These are phyloP conservation scores for Centella asiatica DNA, from an alignment of 129 eudicot species.

Conservation along the genomic window DNA sequence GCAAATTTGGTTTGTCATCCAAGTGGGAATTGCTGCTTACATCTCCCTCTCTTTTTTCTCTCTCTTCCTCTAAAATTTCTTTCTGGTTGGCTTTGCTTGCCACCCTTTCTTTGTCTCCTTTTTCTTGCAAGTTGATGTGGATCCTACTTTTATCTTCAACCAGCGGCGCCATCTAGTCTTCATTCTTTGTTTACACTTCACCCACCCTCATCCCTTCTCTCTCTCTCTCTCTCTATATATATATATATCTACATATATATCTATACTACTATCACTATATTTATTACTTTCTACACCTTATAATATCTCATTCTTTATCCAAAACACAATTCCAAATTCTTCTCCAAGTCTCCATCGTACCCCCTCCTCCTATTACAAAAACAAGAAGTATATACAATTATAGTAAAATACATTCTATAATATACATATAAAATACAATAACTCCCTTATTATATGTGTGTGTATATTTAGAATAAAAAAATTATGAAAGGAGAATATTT, in stretches of 20 bases:
- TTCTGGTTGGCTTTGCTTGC: not conserved
- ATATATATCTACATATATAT: not conserved
- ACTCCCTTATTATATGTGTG: too few species aligned
- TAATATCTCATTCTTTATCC: not conserved
- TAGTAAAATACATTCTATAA: not conserved
- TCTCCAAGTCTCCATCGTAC: too few species aligned
- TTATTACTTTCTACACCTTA: not conserved
- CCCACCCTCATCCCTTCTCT: not conserved
- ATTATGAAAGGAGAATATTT: conserved; percentile 50
- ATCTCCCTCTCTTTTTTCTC: not conserved
- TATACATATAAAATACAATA: not conserved
- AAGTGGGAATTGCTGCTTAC: too few species aligned
- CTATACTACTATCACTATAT: not conserved
- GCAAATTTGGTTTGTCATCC: too few species aligned
- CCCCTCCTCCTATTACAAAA: too few species aligned
- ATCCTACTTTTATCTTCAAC: conserved; percentile 26
- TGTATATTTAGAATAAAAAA: too few species aligned
- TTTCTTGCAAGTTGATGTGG: conserved; percentile 2
- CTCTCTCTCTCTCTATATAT: not conserved
- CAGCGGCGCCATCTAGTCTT: conserved; percentile 36
- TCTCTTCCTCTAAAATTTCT: not conserved
- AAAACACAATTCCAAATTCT: too few species aligned
- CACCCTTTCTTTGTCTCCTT: not conserved
- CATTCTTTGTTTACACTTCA: not conserved
- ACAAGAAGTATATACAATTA: too few species aligned